A percentile compares a stretch with the other conserved stretches of the same genome.
phyloP scores from a whole-genome alignment of 2,329 filamentous ascomycete species.

The Leptographium wingfieldii region DNA sequence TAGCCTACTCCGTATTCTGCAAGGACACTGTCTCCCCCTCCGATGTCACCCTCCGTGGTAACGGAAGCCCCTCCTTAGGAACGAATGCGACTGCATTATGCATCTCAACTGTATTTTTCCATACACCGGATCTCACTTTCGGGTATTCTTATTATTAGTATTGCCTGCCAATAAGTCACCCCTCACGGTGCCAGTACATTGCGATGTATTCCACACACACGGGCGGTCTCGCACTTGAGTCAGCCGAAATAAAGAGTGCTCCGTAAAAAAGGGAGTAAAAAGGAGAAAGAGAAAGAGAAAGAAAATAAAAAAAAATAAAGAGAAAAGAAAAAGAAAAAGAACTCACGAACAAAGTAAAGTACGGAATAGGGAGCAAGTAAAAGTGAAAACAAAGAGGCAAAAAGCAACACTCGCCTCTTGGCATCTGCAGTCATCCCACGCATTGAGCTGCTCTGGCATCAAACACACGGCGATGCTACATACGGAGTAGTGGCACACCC shows the following conservation, averaged over 20 bases:
- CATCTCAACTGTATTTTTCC: conserved; percentile 1
- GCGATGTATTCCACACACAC: too few relatives aligned
- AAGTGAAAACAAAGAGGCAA: too few relatives aligned
- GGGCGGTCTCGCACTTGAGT: too few relatives aligned
- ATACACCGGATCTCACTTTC: not conserved
- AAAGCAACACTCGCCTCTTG: too few relatives aligned
- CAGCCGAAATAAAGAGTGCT: not conserved
- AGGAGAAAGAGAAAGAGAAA: not conserved
- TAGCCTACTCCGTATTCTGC: not conserved
- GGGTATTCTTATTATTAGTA: not conserved
- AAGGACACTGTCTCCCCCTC: not conserved
- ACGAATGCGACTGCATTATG: not conserved
- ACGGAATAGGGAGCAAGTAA: too few relatives aligned
- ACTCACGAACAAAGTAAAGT: too few relatives aligned
- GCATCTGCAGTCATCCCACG: too few relatives aligned
- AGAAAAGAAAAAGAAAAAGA: not conserved
- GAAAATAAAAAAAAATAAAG: not conserved
- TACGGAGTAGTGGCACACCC: too few relatives aligned
- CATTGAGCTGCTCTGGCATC: too few relatives aligned
- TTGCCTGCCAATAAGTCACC: not conserved
- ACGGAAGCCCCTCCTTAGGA: not conserved
- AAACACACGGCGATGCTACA: too few relatives aligned
- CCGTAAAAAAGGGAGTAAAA: not conserved
- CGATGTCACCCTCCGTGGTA: not conserved
- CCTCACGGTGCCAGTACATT: too few relatives aligned